Evolutionary conservation across 129 eudicot species (phyloP).

Genomic region (Escallonia rubra): DNA sequence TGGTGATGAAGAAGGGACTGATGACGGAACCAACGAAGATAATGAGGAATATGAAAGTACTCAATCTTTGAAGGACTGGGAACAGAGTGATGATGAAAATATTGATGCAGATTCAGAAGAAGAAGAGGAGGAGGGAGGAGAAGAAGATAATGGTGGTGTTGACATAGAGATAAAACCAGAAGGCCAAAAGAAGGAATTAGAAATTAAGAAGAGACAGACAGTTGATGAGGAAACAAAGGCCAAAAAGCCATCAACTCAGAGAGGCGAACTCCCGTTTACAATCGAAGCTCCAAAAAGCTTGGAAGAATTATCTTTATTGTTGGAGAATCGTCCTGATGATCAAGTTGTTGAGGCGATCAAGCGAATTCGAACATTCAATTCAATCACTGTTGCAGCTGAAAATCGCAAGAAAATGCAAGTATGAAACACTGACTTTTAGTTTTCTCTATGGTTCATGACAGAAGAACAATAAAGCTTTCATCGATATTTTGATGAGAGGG

Average conservation of each 20-base stretch:
- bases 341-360: conserved; percentile 84
- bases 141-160: conserved; percentile 18
- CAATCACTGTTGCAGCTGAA: conserved; percentile 84
- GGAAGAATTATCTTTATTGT: conserved; percentile 56
- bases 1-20: conserved; percentile 35
- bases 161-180: conserved; percentile 12
- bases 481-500: background rate
- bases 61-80: conserved; percentile 81
- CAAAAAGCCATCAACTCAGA: conserved; percentile 23
- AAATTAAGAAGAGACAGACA: conserved; percentile 17
- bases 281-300: conserved; percentile 86
- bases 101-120: conserved; percentile 31
- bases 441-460: too few relatives aligned
- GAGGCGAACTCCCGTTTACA: conserved; percentile 77
- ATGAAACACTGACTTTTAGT: conserved; percentile 8
- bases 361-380: conserved; percentile 79
- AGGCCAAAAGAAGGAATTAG: conserved; percentile 16
- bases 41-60: conserved; percentile 31
- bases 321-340: conserved; percentile 64
- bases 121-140: conserved; percentile 40
- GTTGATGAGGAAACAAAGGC: conserved; percentile 24
- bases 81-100: conserved; percentile 87
- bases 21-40: conserved; percentile 28
- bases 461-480: background rate
- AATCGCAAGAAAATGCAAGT: conserved; percentile 93